Evolutionary conservation across 495 filamentous ascomycete genomes (phyloP), one percentile per base, ranked within the genome.

Genomic region (Gamarada debralockiae): DNA sequence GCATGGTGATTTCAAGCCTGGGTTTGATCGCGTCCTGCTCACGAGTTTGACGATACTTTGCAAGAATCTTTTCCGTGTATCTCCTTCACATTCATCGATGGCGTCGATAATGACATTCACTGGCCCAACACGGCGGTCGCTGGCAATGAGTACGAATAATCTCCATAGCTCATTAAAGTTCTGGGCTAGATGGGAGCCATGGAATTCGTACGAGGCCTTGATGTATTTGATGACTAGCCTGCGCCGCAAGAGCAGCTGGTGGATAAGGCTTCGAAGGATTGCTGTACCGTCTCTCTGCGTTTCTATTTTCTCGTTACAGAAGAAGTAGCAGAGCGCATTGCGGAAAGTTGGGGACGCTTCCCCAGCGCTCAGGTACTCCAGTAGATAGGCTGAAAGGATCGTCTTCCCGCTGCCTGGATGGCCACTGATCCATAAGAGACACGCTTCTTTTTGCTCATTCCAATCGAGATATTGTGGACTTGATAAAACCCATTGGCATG

Each of bases 391-490:
- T 4, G 49, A 57, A 10, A 57, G 42, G 15, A 49, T 49, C 17
- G 62, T 65, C 23, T 65, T 65, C 3, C 62, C 62, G 27, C 55
- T 61, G 1, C 62, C 62, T 24, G 62, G 56, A 48, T 59, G 48
- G 12, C 62, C 62, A 39, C 48, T 62, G 1, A 65, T 56, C 62
- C 62, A 65, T 15, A 65, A 50, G 0, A 65, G 47, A n/a, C 41
- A 53, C 7, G 48, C 21, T 17, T 55, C 33, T 1, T 50, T 17
- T 33, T 54, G 24, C 5, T 8, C 13, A 25, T 47, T 14, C 63
- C 63, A 65, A 3, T 55, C 33, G n/a, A 17, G 48, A 46, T 60
- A 63, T 3, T 48, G 27, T 6, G 46, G 29, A 34, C 61, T 47
- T 13, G 49, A 51, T 38, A 65, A 13, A 34, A 65, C 46, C 63